Evolutionary conservation across 306 rosid genomes (phyloP).

Genomic region (Cyclanthera cordifolia): DNA sequence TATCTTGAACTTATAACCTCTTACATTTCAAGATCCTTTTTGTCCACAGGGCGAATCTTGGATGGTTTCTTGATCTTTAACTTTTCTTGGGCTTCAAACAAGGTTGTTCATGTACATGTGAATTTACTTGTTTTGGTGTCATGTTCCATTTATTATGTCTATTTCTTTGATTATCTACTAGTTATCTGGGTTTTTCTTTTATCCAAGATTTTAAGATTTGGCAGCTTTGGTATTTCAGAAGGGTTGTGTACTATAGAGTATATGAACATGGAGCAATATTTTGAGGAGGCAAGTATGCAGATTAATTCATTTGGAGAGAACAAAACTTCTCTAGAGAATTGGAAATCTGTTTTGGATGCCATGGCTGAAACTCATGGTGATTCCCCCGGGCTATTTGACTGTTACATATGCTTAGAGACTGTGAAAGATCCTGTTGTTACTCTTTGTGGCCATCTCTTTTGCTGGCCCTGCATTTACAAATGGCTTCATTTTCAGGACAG

Average conservation of each 20-base stretch:
- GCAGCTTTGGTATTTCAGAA: background rate
- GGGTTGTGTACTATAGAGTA: background rate
- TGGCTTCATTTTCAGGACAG: conserved; percentile 42
- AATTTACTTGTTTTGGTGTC: background rate
- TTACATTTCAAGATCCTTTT: no score
- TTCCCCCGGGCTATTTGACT: conserved; percentile 49
- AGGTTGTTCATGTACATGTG: background rate
- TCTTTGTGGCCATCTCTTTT: conserved; percentile 88
- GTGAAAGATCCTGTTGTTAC: conserved; percentile 89
- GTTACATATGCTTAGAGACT: conserved; percentile 74
- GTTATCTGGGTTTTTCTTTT: background rate
- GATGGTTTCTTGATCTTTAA: no score
- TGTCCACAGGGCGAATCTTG: no score
- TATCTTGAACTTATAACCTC: no score
- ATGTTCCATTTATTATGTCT: background rate
- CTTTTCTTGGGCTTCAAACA: no score
- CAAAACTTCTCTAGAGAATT: background rate
- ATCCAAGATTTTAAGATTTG: background rate
- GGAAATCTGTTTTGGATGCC: conserved; percentile 12
- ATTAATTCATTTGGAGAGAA: conserved; percentile 8
- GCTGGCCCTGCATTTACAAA: conserved; percentile 93
- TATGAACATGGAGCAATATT: conserved; percentile 6
- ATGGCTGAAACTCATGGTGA: conserved; percentile 14
- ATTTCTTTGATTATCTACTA: background rate
- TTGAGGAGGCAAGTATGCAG: conserved; percentile 6